A percentile compares a stretch with the other conserved stretches of the same genome.
Evolutionary conservation across 1,284 basidiomycete genomes (phyloP).

Genomic region (Schizopora paradoxa): DNA sequence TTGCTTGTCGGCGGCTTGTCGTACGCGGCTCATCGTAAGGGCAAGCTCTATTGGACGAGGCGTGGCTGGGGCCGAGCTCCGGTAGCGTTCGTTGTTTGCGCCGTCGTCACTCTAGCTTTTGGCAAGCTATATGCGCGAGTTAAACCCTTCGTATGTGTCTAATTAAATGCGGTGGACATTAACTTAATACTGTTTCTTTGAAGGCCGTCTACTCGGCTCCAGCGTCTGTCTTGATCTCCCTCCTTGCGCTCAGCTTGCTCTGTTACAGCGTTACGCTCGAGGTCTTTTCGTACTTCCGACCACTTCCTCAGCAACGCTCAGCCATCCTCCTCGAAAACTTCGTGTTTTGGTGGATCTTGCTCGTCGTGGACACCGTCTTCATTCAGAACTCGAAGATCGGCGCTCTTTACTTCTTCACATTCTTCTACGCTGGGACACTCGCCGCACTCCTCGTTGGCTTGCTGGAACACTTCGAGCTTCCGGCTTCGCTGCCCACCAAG

Average conservation of each 20-base stretch:
- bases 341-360: constrained; percentile 32
- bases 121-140: constrained; percentile 43
- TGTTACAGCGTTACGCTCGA: constrained; percentile 36
- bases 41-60: constrained; percentile 21
- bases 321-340: constrained; percentile 27
- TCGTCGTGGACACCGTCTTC: constrained; percentile 28
- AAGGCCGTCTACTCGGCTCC: constrained; percentile 59
- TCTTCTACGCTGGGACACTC: constrained; percentile 49
- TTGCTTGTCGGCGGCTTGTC: constrained; percentile 44
- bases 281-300: constrained; percentile 27
- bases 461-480: constrained; percentile 32
- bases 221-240: constrained; percentile 45
- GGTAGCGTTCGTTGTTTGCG: constrained; percentile 43
- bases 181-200: neutral
- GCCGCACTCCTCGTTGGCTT: constrained; percentile 42
- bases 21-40: constrained; percentile 25
- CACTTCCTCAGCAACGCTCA: constrained; percentile 29
- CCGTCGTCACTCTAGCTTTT: constrained; percentile 43
- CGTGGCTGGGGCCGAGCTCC: constrained; percentile 54
- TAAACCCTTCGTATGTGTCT: constrained; percentile 60
- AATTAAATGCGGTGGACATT: neutral
- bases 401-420: constrained; percentile 34
- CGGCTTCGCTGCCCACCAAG: constrained; percentile 17
- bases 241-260: constrained; percentile 47
- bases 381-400: constrained; percentile 24